Base-by-base conservation (phyloP, 495 filamentous ascomycete species). In the Xylaria flabelliformis region DNA sequence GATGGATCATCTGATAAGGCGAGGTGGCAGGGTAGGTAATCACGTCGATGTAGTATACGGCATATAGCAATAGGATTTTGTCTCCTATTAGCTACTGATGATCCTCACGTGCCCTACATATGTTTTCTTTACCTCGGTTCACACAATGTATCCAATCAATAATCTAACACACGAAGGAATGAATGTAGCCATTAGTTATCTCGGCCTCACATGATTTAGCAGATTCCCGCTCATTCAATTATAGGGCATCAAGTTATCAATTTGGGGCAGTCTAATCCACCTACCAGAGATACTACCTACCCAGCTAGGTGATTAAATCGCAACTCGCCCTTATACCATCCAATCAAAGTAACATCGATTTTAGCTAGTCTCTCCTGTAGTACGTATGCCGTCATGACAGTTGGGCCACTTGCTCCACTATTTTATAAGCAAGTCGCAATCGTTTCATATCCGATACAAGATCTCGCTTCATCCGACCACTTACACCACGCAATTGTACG, bases 271-370 rank as follows among this genome's bases (percentile, higher is more conserved):
- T 7, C 53, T 32, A 26, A 26, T 56, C 53, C 26, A 56, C 26
- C 10, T 32, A 17, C n/a, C 34, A 24, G 34, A 34, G n/a, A 61
- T 39, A 48, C 39, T 64, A 64, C 41, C 41, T 48, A 50, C 63
- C 44, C 21, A 36, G 39, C 26, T 32, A 19, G 21, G 63, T 53
- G 64, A 67, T 55, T 39, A 39, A 41, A 55, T 15, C 15, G 46
- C 48, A 21, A 41, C 8, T 67, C 44, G n/a, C 32, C 17, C 39
- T 44, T n/a, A 13, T 48, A 17, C 64, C 50, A 67, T 67, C 65
- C 29, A 41, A 55, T 67, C 46, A 50, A 39, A 44, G 50, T 67
- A 13, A 67, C 50, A 56, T 67, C 48, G 56, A 51, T 50, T 44
- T 61, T 39, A 12, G 36, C n/a, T 64, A 44, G 39, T 26, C 2